Conservation (phyloP, 768 basidiomycete genomes). For the Mycena sanguinolenta region DNA sequence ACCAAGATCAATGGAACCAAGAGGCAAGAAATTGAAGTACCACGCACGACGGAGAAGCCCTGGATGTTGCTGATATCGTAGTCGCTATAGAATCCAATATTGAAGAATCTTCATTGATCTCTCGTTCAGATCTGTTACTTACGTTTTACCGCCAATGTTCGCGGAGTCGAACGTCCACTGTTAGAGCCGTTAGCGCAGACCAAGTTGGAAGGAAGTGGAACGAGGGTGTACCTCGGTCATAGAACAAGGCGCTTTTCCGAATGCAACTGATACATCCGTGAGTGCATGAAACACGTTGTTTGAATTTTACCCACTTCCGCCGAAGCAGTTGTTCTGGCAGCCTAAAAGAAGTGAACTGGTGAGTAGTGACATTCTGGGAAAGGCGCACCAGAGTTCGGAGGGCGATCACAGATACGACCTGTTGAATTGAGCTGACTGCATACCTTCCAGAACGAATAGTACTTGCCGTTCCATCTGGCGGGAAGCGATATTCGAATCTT, state of each 20-base stretch:
- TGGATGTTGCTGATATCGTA: conserved; percentile 37
- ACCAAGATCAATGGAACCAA: background rate
- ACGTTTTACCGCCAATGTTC: conserved; percentile 22
- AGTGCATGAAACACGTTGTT: background rate
- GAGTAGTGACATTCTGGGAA: too few relatives aligned
- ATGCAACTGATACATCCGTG: conserved; percentile 9
- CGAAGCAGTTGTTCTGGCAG: conserved; percentile 27
- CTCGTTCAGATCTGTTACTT: background rate
- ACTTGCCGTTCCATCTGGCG: conserved; percentile 28
- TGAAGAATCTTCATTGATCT: background rate
- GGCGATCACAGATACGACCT: conserved; percentile 27
- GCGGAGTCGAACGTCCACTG: conserved; percentile 20
- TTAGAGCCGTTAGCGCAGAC: too few relatives aligned
- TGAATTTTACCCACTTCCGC: conserved; percentile 15
- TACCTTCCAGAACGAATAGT: too few relatives aligned
- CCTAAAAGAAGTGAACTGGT: background rate
- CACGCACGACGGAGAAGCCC: conserved; percentile 30
- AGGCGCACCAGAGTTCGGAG: conserved; percentile 26
- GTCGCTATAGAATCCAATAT: conserved; percentile 12
- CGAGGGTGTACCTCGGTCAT: conserved; percentile 9
- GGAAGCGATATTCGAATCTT: too few relatives aligned
- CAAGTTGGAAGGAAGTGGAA: too few relatives aligned
- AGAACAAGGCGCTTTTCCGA: conserved; percentile 19
- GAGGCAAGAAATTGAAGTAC: background rate
- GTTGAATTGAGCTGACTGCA: too few relatives aligned